phyloP scores from a whole-genome alignment of 2,329 filamentous ascomycete genomes.

The Microdochium nivale region DNA sequence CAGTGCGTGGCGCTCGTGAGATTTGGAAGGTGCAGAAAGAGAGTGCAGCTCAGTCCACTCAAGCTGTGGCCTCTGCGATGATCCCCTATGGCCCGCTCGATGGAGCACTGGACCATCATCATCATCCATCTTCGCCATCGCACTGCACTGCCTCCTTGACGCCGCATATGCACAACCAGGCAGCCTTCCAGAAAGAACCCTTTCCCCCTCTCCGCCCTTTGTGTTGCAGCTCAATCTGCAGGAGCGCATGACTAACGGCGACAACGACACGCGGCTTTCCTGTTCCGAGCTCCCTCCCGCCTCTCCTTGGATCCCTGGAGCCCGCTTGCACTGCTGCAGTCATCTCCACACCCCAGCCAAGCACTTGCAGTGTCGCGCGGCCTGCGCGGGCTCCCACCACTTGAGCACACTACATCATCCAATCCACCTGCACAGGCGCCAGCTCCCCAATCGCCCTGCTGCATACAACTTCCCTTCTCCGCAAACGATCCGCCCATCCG shows the following conservation, averaged over 20 bases:
- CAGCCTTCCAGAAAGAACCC: not conserved
- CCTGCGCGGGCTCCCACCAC: not conserved
- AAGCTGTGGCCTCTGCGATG: not conserved
- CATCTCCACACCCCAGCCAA: not conserved
- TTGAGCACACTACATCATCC: constrained; percentile 1
- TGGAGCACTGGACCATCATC: not conserved
- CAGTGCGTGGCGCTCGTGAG: not conserved
- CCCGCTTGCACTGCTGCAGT: too few relatives aligned
- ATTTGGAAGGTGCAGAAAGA: not conserved
- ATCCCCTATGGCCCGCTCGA: not conserved
- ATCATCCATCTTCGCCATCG: not conserved
- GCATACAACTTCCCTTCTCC: not conserved
- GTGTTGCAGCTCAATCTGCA: not conserved
- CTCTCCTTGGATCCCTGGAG: too few relatives aligned
- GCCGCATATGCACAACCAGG: not conserved
- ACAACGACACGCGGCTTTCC: not conserved
- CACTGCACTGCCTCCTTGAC: not conserved
- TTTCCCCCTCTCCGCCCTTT: not conserved
- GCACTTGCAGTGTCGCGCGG: too few relatives aligned
- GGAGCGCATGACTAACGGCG: not conserved
- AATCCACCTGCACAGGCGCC: not conserved
- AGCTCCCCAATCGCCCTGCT: not conserved
- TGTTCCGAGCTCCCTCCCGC: not conserved
- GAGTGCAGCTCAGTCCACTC: not conserved
- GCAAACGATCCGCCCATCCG: not conserved